Evolutionary conservation across 129 eudicot species (phyloP).

Genomic region (Flaveria linearis): DNA sequence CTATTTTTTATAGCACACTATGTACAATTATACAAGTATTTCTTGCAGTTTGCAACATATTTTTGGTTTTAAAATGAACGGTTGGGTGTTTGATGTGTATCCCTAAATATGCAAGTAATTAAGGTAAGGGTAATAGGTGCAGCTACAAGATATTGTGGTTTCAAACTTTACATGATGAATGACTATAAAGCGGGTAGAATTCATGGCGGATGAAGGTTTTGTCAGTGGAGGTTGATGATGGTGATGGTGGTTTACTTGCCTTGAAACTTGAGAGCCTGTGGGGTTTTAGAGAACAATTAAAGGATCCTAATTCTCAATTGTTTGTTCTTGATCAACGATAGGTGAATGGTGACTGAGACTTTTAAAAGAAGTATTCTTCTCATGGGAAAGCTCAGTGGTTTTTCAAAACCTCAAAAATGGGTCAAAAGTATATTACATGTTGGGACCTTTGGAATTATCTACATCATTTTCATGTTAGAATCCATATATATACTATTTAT

Average conservation of each 20-base stretch:
- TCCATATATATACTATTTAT: background rate
- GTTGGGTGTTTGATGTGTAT: no score
- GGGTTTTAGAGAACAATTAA: background rate
- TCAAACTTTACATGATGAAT: no score
- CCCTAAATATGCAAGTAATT: no score
- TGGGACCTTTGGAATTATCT: conserved; percentile 4
- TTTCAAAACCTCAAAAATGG: conserved; percentile 39
- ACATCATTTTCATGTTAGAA: background rate
- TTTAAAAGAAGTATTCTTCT: background rate
- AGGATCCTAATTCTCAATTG: conserved; percentile 3
- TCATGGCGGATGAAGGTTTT: background rate
- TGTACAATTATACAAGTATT: no score
- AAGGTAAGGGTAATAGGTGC: no score
- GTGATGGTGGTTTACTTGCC: background rate
- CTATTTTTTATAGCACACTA: no score
- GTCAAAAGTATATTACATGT: conserved; percentile 34
- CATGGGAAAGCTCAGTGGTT: conserved; percentile 21
- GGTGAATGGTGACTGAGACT: conserved; percentile 10
- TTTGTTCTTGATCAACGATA: background rate
- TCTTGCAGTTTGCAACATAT: no score
- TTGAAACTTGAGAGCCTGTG: background rate
- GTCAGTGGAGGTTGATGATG: background rate
- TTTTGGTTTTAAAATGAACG: no score
- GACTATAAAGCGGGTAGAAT: no score
- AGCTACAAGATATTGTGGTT: no score